These are phyloP conservation scores for Pachyrhizus erosus DNA, from an alignment of 306 rosid genomes.

Conservation along the genomic window DNA sequence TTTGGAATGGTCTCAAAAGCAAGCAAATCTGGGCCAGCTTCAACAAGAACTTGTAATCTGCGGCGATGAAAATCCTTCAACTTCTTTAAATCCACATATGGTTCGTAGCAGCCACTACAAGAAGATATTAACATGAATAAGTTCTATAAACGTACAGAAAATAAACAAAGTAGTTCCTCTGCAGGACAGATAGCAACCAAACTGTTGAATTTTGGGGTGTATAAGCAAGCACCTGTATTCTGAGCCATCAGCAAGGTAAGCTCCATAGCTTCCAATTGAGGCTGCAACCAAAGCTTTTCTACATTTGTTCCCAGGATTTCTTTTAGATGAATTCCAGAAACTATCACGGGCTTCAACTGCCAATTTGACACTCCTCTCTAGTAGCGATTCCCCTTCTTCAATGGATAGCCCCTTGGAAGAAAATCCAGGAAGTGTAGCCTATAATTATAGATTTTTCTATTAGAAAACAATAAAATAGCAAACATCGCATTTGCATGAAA, in stretches of 20 bases:
- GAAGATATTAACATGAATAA: constrained; percentile 6
- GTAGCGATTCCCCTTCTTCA: constrained; percentile 71
- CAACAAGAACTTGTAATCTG: constrained; percentile 78
- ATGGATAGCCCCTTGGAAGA: constrained; percentile 70
- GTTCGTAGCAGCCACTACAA: constrained; percentile 76
- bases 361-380: constrained; percentile 73
- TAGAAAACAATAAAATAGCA: neutral
- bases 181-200: neutral
- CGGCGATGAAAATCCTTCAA: constrained; percentile 91
- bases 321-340: constrained; percentile 65
- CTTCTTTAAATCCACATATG: constrained; percentile 65
- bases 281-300: constrained; percentile 84
- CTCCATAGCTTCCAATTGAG: constrained; percentile 94
- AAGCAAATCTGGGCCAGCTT: constrained; percentile 85
- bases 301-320: constrained; percentile 52
- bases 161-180: neutral
- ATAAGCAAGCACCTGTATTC: constrained; percentile 70
- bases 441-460: neutral
- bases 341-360: constrained; percentile 86
- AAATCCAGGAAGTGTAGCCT: constrained; percentile 89
- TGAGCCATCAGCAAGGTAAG: constrained; percentile 97
- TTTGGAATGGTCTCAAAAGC: constrained; percentile 93
- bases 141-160: neutral
- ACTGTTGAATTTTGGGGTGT: neutral
- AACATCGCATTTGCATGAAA: neutral